Percentiles rank a stretch among this genome's conserved stretches.
Conservation (phyloP, 306 rosid genomes). For the Urtica urens region DNA sequence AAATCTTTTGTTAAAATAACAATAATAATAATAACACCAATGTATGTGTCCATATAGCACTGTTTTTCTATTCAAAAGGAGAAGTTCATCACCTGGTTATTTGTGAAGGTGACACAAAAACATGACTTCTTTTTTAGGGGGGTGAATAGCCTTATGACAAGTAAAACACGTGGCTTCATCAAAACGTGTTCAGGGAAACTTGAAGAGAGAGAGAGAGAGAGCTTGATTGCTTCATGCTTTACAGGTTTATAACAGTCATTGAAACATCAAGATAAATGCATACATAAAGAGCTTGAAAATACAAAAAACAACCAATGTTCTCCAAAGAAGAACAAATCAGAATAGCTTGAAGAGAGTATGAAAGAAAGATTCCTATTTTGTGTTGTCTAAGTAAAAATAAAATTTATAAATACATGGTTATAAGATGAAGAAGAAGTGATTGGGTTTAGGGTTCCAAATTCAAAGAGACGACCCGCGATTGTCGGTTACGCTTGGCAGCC, state of each 20-base stretch:
- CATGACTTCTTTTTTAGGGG: no score
- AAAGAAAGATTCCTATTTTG: constrained; percentile 41
- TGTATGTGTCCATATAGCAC: not conserved
- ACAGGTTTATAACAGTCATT: constrained; percentile 8
- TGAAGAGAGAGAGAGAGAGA: constrained; percentile 20
- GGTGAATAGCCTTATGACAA: no score
- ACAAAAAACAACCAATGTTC: constrained; percentile 36
- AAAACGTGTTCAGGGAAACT: constrained; percentile 5
- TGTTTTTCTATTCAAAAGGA: not conserved
- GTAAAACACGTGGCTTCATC: not conserved
- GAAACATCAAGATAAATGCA: constrained; percentile 21
- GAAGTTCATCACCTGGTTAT: not conserved
- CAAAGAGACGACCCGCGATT: constrained; percentile 95
- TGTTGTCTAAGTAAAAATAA: constrained; percentile 45
- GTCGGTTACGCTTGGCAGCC: constrained; percentile 91
- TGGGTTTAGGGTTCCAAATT: constrained; percentile 83
- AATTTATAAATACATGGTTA: constrained; percentile 37
- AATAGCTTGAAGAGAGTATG: constrained; percentile 19
- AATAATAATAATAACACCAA: not conserved
- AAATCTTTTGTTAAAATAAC: no score
- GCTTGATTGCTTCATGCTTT: constrained; percentile 18
- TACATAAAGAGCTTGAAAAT: constrained; percentile 41
- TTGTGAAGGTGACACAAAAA: not conserved
- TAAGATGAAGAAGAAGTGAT: constrained; percentile 32
- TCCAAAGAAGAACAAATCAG: constrained; percentile 44